Evolutionary conservation across 2,329 filamentous ascomycete genomes (phyloP), one percentile per base, ranked within the genome.

Genomic region (Ceratocystis variospora): DNA sequence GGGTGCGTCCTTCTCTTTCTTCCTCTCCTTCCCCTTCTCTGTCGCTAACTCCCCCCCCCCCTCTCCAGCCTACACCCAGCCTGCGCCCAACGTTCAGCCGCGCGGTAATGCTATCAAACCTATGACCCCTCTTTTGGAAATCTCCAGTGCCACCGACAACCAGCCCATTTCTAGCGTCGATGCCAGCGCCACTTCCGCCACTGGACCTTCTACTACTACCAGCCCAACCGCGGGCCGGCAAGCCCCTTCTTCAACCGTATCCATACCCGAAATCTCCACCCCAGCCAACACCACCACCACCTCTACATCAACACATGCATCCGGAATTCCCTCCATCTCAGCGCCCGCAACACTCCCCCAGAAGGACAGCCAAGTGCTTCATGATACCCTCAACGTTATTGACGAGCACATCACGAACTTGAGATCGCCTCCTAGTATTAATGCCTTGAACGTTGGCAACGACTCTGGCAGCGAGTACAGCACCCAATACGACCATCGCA

Each of bases 351-450:
- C 45, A 78, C 78, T 68, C 78, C 85, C 71, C 44, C 66, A 61
- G 28, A 63, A 69, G n/a, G 78, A 83, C 63, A 82, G 77, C 72
- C 88, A 89, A 10, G 92, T 96, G 62, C 88, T 97, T 79, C 91
- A 92, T 73, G 92, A 97, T 74, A 96, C 93, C 0, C 78, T 97
- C 63, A 96, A 91, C 72, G 93, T 97, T 67, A 97, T 97, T 72
- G 88, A 97, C 74, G 93, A 97, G 76, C 93, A 96, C 73, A 96
- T 97, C 71, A 96, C 90, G 53, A 89, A 96, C 74, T 83, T 97
- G 69, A 79, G 82, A 68, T 82, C 81, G 19, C 77, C 81, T 5
- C 77, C 79, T 4, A 79, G 76, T 68, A 81, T 78, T 68, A 81
- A 83, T 31, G 75, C 74, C 44, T 71, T 69, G 41, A 68, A 68